phyloP scores from a whole-genome alignment of 2,329 filamentous ascomycete genomes.

The Magnaporthiopsis incrustans region DNA sequence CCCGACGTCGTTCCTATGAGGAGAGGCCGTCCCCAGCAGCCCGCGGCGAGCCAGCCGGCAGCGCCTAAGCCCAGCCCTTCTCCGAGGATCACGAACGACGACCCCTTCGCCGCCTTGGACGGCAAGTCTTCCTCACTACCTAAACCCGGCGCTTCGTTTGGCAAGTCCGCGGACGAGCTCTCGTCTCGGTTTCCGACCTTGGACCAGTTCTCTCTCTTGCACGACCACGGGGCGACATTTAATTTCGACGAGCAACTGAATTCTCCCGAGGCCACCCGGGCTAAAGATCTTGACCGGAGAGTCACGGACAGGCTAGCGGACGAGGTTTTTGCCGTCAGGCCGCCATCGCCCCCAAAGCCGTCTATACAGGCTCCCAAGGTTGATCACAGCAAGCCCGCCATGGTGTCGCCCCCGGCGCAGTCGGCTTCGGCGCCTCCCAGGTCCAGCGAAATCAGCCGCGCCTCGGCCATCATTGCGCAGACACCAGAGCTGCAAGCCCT shows the following conservation, averaged over 20 bases:
- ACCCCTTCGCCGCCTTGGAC: constrained; percentile 89
- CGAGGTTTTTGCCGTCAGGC: constrained; percentile 63
- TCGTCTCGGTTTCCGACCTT: constrained; percentile 81
- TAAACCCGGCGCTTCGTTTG: constrained; percentile 20
- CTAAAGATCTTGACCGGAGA: constrained; percentile 52
- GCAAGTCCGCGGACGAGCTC: constrained; percentile 63
- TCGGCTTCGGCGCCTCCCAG: constrained; percentile 32
- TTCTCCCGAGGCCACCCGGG: constrained; percentile 35
- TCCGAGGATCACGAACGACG: constrained; percentile 60
- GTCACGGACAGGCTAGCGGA: constrained; percentile 74
- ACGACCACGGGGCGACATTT: constrained; percentile 77
- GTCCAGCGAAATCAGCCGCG: constrained; percentile 44
- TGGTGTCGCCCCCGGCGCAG: constrained; percentile 29
- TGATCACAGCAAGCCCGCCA: constrained; percentile 11
- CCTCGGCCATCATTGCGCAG: constrained; percentile 55
- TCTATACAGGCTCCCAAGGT: constrained; percentile 15
- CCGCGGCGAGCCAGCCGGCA: constrained; percentile 36
- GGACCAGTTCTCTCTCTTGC: constrained; percentile 85
- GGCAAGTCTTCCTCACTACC: constrained; percentile 37
- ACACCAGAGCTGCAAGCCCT: constrained; percentile 55
- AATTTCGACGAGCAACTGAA: constrained; percentile 61
- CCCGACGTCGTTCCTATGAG: constrained; percentile 94
- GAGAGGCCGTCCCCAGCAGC: constrained; percentile 51
- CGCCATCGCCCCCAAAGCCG: constrained; percentile 19
- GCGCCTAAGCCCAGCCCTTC: constrained; percentile 48